Evolutionary conservation across 768 basidiomycete species (phyloP), one percentile per base, ranked within the genome.

Genomic region (Russula sp.): DNA sequence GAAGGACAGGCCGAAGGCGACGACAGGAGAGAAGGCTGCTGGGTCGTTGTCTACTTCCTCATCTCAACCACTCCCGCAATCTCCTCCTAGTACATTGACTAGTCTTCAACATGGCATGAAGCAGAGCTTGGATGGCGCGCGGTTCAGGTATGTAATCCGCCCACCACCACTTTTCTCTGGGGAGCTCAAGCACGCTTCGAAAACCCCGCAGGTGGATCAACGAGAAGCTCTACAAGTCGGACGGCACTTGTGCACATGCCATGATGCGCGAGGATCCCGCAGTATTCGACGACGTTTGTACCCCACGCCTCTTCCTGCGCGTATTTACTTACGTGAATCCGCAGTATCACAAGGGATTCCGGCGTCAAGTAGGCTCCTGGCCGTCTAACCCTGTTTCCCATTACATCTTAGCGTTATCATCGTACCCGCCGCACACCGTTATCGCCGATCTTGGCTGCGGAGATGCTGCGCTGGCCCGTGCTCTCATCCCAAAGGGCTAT

Each of bases 381-480:
- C 96, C 96, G 1, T 86, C 86, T 8, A 96, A 97, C 70, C 96
- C 97, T 0, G 86, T 96, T n/a, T 79, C 88, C 35, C 81, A 89
- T 71, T 94, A 94, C 73, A 83, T 89, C 57, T 78, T 82, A 3
- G 68, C 74, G 16, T 79, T 98, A 55, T 82, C 85, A 0, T 74
- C 80, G 2, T 88, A 87, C 71, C 82, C 91, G 5, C 62, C 77
- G 20, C 80, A 79, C 66, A 85, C 88, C 0, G 78, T 98, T 68
- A 84, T 99, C 55, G 94, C 85, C 39, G 97, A 99, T 76, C 79
- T 99, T 39, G 97, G 97, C 11, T 98, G 94, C 68, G 97, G 97
- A 31, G 95, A 98, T 72, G 97, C 94, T 27, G 82, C 87, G 7
- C 79, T 99, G 34, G 94, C 95, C 0, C 84, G 82, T 45, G 78